Evolutionary conservation across 2,329 filamentous ascomycete species (phyloP).

Genomic region (Fusarium sp.): DNA sequence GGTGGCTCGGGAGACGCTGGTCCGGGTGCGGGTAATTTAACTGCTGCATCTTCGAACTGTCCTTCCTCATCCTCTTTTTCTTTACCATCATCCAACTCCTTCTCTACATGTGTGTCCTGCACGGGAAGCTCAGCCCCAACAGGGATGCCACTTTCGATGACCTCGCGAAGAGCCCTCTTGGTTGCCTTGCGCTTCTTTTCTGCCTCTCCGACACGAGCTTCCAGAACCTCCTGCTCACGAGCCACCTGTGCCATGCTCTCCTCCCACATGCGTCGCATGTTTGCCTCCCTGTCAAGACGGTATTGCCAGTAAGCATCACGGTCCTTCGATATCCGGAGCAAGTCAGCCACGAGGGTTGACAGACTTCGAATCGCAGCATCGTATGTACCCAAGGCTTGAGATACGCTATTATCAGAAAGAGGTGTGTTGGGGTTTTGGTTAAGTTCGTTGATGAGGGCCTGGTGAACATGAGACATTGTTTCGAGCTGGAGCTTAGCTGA

Average conservation of each 20-base stretch:
- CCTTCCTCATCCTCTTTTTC: slow-evolving; percentile 36
- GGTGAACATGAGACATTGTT: slow-evolving; percentile 84
- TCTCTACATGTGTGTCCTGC: slow-evolving; percentile 48
- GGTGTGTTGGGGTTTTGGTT: slow-evolving; percentile 74
- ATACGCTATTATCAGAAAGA: slow-evolving; percentile 80
- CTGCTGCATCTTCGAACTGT: slow-evolving; percentile 40
- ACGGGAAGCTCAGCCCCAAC: slow-evolving; percentile 46
- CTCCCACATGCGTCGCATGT: slow-evolving; percentile 96
- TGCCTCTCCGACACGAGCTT: slow-evolving; percentile 87
- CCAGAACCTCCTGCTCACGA: slow-evolving; percentile 89
- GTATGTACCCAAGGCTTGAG: slow-evolving; percentile 84
- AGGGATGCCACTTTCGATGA: slow-evolving; percentile 68
- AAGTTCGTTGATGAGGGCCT: slow-evolving; percentile 78
- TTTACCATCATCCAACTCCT: slow-evolving; percentile 43
- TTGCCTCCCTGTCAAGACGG: slow-evolving; percentile 87
- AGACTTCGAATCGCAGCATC: slow-evolving; percentile 90
- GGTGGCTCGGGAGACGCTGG: slow-evolving; percentile 24
- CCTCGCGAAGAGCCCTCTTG: slow-evolving; percentile 89
- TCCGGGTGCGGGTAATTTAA: slow-evolving; percentile 5
- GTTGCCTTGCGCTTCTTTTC: slow-evolving; percentile 91
- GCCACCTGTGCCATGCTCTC: slow-evolving; percentile 99
- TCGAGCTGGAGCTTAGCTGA: slow-evolving; percentile 94
- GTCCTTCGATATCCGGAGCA: slow-evolving; percentile 92
- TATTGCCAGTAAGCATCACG: slow-evolving; percentile 98
- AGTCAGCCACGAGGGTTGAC: slow-evolving; percentile 83